Conservation (phyloP, 441 rosid species). For the Geranium incanum region DNA sequence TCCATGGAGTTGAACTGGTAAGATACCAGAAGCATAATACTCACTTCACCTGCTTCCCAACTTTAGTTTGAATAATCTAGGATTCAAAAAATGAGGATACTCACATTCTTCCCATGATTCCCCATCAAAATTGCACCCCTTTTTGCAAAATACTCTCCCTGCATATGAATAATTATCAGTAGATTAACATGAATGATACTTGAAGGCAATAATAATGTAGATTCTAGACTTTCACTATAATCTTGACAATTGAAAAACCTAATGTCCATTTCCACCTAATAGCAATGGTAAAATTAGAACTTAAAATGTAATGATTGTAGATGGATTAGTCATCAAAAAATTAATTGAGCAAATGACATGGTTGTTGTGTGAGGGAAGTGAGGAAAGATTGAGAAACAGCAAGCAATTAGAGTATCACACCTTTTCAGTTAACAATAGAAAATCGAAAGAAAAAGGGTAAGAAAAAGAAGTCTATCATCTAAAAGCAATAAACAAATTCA, state of each 20-base stretch:
- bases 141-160: constrained; percentile 98
- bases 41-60: no score
- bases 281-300: background rate
- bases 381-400: background rate
- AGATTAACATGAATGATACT: background rate
- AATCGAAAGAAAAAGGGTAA: no score
- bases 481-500: no score
- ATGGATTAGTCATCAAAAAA: background rate
- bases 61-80: no score
- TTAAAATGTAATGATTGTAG: background rate
- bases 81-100: constrained; percentile 21
- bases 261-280: background rate
- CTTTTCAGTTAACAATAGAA: no score
- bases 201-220: background rate
- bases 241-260: background rate
- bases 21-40: background rate
- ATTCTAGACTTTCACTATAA: background rate
- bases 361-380: no score
- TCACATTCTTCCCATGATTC: constrained; percentile 92
- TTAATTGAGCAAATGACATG: background rate
- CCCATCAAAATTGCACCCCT: constrained; percentile 73
- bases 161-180: constrained; percentile 4
- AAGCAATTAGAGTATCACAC: background rate
- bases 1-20: background rate
- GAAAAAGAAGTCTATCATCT: no score